Conservation (phyloP, 768 basidiomycete species). For the Lactarius evosmus region DNA sequence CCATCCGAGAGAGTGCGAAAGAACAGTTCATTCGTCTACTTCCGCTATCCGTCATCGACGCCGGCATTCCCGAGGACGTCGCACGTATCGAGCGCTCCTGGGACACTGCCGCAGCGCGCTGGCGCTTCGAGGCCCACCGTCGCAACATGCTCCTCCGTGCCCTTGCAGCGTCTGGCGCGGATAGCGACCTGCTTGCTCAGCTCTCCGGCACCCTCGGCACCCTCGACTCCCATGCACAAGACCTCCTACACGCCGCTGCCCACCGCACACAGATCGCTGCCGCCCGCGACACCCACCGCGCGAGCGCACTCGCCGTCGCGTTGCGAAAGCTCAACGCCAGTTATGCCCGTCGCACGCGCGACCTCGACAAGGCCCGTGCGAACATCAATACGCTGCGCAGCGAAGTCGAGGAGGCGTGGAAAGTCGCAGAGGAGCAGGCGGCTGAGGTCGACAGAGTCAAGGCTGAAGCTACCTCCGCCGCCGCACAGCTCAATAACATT, state of each 20-base stretch:
- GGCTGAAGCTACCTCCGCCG: slow-evolving; percentile 32
- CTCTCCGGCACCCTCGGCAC: slow-evolving; percentile 20
- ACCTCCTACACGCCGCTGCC: slow-evolving; percentile 56
- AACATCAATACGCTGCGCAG: slow-evolving; percentile 57
- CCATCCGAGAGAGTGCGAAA: slow-evolving; percentile 28
- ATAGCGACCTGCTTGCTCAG: slow-evolving; percentile 21
- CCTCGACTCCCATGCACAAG: slow-evolving; percentile 34
- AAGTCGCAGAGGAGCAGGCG: slow-evolving; percentile 69
- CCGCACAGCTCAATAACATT: neutral
- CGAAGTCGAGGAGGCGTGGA: slow-evolving; percentile 79
- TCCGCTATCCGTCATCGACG: slow-evolving; percentile 16
- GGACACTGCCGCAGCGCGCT: slow-evolving; percentile 19
- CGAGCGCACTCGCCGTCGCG: slow-evolving; percentile 75
- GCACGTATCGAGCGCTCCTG: slow-evolving; percentile 14
- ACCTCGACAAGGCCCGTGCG: slow-evolving; percentile 48
- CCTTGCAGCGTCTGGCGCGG: slow-evolving; percentile 24
- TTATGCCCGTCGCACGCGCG: slow-evolving; percentile 60
- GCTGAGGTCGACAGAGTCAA: slow-evolving; percentile 67
- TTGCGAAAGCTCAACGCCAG: slow-evolving; percentile 76
- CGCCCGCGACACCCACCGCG: slow-evolving; percentile 62
- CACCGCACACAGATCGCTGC: slow-evolving; percentile 62
- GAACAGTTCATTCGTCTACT: slow-evolving; percentile 29
- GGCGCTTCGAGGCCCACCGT: slow-evolving; percentile 28
- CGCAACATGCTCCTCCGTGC: slow-evolving; percentile 26
- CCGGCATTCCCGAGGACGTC: slow-evolving; percentile 8